Evolutionary conservation across 2,329 filamentous ascomycete genomes (phyloP).

Genomic region (Eutypa lata): DNA sequence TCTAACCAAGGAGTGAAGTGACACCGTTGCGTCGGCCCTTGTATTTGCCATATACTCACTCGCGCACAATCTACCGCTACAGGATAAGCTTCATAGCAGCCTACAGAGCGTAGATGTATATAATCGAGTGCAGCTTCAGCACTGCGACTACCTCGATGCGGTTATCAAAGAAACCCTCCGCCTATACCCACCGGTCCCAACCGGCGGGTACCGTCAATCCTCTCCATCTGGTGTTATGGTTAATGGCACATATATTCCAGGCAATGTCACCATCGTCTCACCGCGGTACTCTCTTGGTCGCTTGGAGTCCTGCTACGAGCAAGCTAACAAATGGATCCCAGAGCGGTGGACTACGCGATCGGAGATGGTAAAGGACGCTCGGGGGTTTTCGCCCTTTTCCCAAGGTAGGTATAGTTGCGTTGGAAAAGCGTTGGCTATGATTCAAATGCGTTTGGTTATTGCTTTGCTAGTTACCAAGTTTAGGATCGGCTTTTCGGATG

Average conservation of each 20-base stretch:
- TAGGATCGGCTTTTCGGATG: conserved; percentile 8
- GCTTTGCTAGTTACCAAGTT: conserved; percentile 13
- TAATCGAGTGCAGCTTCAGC: conserved; percentile 10
- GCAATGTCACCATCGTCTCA: conserved; percentile 13
- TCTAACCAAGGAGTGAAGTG: too few species aligned
- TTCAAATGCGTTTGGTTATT: conserved; percentile 14
- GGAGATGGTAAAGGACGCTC: conserved; percentile 11
- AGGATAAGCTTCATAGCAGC: conserved; percentile 6
- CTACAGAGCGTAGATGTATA: conserved; percentile 9
- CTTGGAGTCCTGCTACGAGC: conserved; percentile 10
- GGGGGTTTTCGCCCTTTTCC: conserved; percentile 9
- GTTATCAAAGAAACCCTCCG: conserved; percentile 29
- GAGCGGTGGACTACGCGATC: conserved; percentile 16
- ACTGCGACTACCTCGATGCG: conserved; percentile 18
- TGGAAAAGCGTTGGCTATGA: conserved; percentile 15
- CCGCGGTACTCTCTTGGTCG: conserved; percentile 13
- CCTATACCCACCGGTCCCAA: conserved; percentile 23
- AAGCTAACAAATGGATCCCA: conserved; percentile 11
- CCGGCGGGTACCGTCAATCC: conserved; percentile 21
- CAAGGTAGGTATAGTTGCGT: conserved; percentile 13
- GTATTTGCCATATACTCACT: conserved; percentile 11
- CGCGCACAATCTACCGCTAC: conserved; percentile 3
- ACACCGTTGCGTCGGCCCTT: conserved; percentile 10
- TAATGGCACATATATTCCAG: conserved; percentile 24
- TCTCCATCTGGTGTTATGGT: conserved; percentile 23